These are phyloP conservation scores for Physcomitrium patens DNA, from an alignment of 225 moss, liverwort and hornwort species.

Conservation along the genomic window DNA sequence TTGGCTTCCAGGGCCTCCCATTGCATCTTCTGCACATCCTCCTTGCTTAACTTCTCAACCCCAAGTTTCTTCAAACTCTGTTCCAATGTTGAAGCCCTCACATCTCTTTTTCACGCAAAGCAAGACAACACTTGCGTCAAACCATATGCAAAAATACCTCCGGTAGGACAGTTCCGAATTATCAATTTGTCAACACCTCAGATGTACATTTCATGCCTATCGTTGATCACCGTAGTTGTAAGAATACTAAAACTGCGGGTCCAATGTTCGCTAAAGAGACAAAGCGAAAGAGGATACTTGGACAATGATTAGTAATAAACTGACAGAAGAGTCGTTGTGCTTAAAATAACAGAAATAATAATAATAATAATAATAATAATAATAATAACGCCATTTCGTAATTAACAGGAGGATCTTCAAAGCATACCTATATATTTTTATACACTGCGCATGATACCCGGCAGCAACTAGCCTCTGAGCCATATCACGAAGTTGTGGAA, in stretches of 20 bases:
- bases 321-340: too few relatives aligned
- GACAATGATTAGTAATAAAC: background rate
- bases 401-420: constrained; percentile 6
- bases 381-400: too few relatives aligned
- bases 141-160: background rate
- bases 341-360: too few relatives aligned
- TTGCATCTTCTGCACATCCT: constrained; percentile 82
- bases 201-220: background rate
- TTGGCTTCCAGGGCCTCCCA: constrained; percentile 81
- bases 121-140: constrained; percentile 10
- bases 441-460: constrained; percentile 76
- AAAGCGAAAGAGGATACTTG: background rate
- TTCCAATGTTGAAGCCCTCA: constrained; percentile 70
- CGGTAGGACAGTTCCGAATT: background rate
- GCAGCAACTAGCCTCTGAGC: constrained; percentile 83
- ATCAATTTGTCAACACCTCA: background rate
- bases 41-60: constrained; percentile 81
- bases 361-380: too few relatives aligned
- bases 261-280: too few relatives aligned
- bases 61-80: constrained; percentile 77
- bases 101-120: constrained; percentile 58
- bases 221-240: too few relatives aligned
- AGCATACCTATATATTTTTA: constrained; percentile 78
- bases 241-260: too few relatives aligned
- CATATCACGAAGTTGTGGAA: constrained; percentile 89